phyloP scores from a whole-genome alignment of 225 moss, liverwort and hornwort genomes.

The Pseudoscleropodium purum region DNA sequence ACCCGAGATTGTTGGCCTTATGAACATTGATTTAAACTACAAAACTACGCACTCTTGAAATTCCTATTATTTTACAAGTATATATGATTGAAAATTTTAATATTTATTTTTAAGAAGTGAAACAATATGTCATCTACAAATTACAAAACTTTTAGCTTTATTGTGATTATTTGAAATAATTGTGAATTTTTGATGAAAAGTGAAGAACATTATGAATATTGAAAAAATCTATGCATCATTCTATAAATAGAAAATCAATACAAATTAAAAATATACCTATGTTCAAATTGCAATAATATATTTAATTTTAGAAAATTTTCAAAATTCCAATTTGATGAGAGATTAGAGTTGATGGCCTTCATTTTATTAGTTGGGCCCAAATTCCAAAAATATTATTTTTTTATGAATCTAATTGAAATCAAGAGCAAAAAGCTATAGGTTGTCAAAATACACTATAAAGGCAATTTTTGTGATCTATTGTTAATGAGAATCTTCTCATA shows the following conservation, averaged over 20 bases:
- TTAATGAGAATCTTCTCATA: rapidly evolving
- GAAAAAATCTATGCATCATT: not conserved
- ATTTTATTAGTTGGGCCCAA: too few relatives aligned
- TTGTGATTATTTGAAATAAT: too few relatives aligned
- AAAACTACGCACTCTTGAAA: not conserved
- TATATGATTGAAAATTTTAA: not conserved
- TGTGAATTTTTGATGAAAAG: too few relatives aligned
- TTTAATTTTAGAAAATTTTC: not conserved
- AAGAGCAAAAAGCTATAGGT: not conserved
- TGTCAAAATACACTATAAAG: not conserved
- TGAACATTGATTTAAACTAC: not conserved
- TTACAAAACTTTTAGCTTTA: too few relatives aligned
- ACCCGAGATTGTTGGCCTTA: rapidly evolving
- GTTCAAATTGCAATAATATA: not conserved
- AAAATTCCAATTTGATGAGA: not conserved
- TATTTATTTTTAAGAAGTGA: not conserved
- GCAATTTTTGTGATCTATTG: not conserved
- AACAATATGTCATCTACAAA: too few relatives aligned
- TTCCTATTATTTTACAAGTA: not conserved
- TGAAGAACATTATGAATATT: not conserved
- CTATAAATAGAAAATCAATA: not conserved
- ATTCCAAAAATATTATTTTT: not conserved
- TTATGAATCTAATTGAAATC: not conserved
- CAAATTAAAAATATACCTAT: rapidly evolving
- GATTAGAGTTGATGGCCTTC: not conserved